Conservation (phyloP, 257 asterid genomes). For the Gynochthodes officinalis region DNA sequence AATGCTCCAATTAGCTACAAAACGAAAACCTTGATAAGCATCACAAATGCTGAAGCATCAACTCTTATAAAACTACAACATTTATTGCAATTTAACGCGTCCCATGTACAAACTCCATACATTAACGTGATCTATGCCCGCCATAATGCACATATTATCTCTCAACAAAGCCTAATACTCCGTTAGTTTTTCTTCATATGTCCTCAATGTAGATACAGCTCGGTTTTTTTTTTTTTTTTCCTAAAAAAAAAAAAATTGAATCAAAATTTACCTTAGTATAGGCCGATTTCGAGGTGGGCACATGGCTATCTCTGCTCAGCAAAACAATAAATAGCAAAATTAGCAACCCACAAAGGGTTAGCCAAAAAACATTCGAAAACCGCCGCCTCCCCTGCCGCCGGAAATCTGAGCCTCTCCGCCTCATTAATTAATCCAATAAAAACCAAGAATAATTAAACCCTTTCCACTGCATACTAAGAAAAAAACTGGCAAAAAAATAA, state of each 20-base stretch:
- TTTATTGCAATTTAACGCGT: neutral
- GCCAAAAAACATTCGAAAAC: slow-evolving; percentile 56
- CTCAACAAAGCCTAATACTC: neutral
- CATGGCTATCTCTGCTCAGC: slow-evolving; percentile 54
- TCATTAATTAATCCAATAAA: slow-evolving; percentile 34
- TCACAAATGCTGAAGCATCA: neutral
- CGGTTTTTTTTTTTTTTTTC: neutral
- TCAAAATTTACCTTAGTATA: slow-evolving; percentile 45
- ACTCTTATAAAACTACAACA: neutral
- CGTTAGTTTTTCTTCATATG: neutral
- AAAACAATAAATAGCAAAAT: slow-evolving; percentile 59
- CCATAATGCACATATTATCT: neutral
- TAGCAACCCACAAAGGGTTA: slow-evolving; percentile 55
- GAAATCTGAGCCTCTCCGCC: slow-evolving; percentile 75
- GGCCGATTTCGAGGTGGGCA: slow-evolving; percentile 58
- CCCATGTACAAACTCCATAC: neutral
- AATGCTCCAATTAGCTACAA: neutral
- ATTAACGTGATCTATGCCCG: neutral
- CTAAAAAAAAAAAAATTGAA: neutral
- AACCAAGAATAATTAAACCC: neutral
- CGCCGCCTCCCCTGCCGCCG: slow-evolving; percentile 82
- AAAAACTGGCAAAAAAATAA: neutral
- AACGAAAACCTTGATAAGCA: neutral
- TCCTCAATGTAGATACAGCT: neutral
- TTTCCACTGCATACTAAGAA: neutral